Evolutionary conservation across 140 eudicot species (phyloP), one percentile per base, ranked within the genome.

Genomic region (Cichorium intybus): DNA sequence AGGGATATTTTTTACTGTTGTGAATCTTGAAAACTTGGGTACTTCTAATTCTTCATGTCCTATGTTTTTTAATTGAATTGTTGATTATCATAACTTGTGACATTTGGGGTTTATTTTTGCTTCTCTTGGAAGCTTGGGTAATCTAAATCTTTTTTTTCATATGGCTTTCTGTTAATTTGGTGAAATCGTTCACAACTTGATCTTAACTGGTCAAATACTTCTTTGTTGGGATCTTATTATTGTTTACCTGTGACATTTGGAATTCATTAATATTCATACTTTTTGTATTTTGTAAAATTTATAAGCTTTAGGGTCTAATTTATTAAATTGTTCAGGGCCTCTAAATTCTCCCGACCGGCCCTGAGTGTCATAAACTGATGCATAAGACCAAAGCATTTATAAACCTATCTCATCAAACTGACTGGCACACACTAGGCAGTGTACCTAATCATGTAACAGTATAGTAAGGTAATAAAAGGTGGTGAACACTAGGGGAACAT

Each of bases 71-170:
- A 4, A 17, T 46, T 4, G 1, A 2, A n/a, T 2, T 0, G 20
- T 3, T n/a, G 52, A 5, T 46, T 16, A 17, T 46, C 10, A 5
- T 46, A 15, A 15, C 10, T 21, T 50, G 18, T 67, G 43, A 17
- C 15, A 52, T 23, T 66, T 37, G 53, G 51, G 63, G 9, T 69
- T 46, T 34, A 33, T 7, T 48, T 22, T 0, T 24, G 29, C 45
- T 63, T 60, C 26, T 43, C 39, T 20, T 72, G 23, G 48, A 48
- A 35, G 18, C 21, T 62, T 35, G 64, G 55, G 27, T 68, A 17
- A 21, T 9, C 8, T 8, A n/a, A 10, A 14, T 51, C 23, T 16
- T 28, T 49, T 18, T 18, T 1, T 59, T 49, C 43, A 35, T 34
- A 8, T 66, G 31, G 59, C 6, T 18, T 60, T 6, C 22, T 60